phyloP scores from a whole-genome alignment of 148 eudicot genomes.

The Rhododendron mucronatum region DNA sequence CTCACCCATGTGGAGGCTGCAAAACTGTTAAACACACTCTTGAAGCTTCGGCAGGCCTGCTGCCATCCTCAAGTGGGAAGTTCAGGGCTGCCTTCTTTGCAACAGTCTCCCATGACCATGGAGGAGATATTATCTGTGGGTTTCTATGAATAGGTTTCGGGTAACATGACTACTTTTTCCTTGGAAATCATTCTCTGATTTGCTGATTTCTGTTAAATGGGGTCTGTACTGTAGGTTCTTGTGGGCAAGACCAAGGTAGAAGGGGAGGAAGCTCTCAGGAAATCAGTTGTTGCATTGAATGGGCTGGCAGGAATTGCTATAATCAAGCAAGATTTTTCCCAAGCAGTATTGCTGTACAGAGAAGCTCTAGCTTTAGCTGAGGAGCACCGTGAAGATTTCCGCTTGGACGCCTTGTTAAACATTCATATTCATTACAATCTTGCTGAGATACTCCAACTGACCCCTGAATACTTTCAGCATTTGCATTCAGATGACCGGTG shows the following conservation, averaged over 20 bases:
- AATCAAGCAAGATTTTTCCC: slow-evolving; percentile 59
- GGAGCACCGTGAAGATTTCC: slow-evolving; percentile 72
- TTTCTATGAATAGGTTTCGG: slow-evolving; percentile 9
- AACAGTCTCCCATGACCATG: slow-evolving; percentile 96
- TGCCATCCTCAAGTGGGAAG: slow-evolving; percentile 99
- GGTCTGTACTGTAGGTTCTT: slow-evolving; percentile 55
- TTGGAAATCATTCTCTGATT: background rate
- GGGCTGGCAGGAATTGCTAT: slow-evolving; percentile 92
- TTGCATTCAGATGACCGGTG: slow-evolving; percentile 10
- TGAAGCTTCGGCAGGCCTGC: slow-evolving; percentile 98
- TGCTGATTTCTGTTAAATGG: slow-evolving; percentile 11
- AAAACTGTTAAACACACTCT: slow-evolving; percentile 82
- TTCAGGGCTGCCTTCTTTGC: slow-evolving; percentile 82
- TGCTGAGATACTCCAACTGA: slow-evolving; percentile 55
- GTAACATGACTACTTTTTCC: background rate
- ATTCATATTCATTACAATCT: slow-evolving; percentile 86
- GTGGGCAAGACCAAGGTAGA: slow-evolving; percentile 88
- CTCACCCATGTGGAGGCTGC: slow-evolving; percentile 78
- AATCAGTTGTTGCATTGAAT: slow-evolving; percentile 75
- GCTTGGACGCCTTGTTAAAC: slow-evolving; percentile 83
- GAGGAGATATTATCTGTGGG: slow-evolving; percentile 83
- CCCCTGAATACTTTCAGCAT: slow-evolving; percentile 21
- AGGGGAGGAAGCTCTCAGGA: slow-evolving; percentile 92
- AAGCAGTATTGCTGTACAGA: slow-evolving; percentile 61
- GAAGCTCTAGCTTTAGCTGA: slow-evolving; percentile 71